Percentiles rank a stretch among this genome's conserved stretches.
These are phyloP conservation scores for Dothiorella sarmentorum DNA, from an alignment of 2,329 filamentous ascomycete species.

Conservation along the genomic window DNA sequence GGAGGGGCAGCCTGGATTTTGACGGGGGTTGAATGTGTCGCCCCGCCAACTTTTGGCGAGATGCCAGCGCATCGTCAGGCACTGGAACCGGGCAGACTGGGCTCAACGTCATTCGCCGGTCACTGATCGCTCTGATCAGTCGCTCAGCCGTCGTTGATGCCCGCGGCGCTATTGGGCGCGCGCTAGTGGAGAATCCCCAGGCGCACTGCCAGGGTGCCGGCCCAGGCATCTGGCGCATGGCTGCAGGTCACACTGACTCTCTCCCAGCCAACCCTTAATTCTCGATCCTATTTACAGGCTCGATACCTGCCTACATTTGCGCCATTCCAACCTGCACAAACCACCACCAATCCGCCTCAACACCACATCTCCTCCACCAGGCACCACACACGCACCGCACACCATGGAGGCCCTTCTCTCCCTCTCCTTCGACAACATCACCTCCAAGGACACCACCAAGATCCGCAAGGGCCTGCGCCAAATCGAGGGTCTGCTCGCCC, in stretches of 20 bases:
- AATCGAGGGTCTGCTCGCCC: conserved; percentile 88
- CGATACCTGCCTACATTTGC: background rate
- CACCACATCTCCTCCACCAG: background rate
- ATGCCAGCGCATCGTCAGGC: conserved; percentile 5
- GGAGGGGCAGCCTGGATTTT: background rate
- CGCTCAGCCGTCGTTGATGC: conserved; percentile 14
- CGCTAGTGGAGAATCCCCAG: conserved; percentile 7
- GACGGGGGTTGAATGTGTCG: background rate
- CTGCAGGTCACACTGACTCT: conserved; percentile 17
- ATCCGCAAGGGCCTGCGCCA: conserved; percentile 91
- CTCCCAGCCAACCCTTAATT: conserved; percentile 19
- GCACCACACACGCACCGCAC: conserved; percentile 12
- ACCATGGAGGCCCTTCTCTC: conserved; percentile 87
- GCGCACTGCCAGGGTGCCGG: conserved; percentile 6
- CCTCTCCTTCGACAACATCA: conserved; percentile 93
- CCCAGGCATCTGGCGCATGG: conserved; percentile 4
- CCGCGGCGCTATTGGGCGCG: conserved; percentile 11
- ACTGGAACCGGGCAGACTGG: conserved; percentile 6
- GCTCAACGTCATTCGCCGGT: conserved; percentile 15
- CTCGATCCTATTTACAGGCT: conserved; percentile 16
- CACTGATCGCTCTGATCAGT: conserved; percentile 16
- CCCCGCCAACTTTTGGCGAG: background rate
- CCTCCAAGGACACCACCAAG: conserved; percentile 84
- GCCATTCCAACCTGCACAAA: conserved; percentile 9
- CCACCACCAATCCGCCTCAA: no score